Base-by-base conservation (phyloP, 202 grass and related monocot genomes). In the Saccharum hybrid region DNA sequence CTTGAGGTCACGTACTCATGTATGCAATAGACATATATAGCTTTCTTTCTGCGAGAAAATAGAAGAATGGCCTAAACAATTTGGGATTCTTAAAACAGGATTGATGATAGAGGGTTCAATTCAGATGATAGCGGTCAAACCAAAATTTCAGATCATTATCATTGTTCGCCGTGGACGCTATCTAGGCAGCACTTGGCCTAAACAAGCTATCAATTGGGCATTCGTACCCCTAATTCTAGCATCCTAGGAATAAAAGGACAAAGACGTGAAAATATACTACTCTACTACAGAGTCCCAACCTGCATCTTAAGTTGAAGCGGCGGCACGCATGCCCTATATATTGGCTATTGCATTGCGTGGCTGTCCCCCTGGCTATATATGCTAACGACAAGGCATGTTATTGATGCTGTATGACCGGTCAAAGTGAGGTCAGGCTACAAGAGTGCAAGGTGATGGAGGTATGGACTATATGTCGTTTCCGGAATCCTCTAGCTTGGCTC, bases 311-410 rank as follows among this genome's bases (percentile, higher is more conserved):
- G 23, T 36, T 74, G 4, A 26, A 57, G 68, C 28, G 28, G 84
- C 23, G 48, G 34, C 68, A 81, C 26, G 46, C 84, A 45, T 74
- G 60, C 36, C 77, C 69, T 57, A 26, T 59, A 60, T 59, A 60
- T 60, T 23, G 56, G 56, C 56, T 10, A 23, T 10, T 60, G n/a
- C 8, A 60, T 60, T 10, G 56, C n/a, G 56, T 34, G 39, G 69
- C 38, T 26, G 66, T 61, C 16, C 16, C 49, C 37, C 57, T 6
- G 73, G 39, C 41, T 11, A 26, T 28, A 28, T 28, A 28, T 10
- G 57, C 8, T 28, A 74, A 66, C 18, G 45, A 74, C 84, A 86
- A 74, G 57, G 8, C 77, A 65, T 68, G 84, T 74, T 80, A 16
- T 74, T 80, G 16, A 74, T 36, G 16, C 36, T 46, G 36, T 6